Evolutionary conservation across 1,284 basidiomycete species (phyloP).

Genomic region (Rhodofomes roseus): DNA sequence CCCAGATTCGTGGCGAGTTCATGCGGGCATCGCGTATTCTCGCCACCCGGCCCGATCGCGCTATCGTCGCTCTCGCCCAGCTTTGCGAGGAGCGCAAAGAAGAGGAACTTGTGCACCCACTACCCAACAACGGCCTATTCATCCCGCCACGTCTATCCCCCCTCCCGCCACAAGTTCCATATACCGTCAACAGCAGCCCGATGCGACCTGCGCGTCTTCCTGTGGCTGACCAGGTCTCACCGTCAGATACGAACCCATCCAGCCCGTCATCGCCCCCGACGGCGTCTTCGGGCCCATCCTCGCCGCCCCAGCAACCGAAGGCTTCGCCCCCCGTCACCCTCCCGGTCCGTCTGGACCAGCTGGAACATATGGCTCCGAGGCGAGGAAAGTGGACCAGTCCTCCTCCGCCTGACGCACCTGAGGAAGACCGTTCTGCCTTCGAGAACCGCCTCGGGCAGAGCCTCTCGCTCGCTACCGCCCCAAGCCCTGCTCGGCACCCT

Average conservation of each 20-base stretch:
- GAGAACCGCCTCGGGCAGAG: conserved; percentile 62
- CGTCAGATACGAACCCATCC: conserved; percentile 25
- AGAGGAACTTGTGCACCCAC: conserved; percentile 47
- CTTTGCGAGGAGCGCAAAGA: conserved; percentile 78
- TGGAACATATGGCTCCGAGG: conserved; percentile 75
- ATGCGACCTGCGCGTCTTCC: conserved; percentile 45
- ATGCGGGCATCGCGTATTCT: conserved; percentile 93
- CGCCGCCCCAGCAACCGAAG: conserved; percentile 1
- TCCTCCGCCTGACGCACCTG: conserved; percentile 71
- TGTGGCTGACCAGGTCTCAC: conserved; percentile 43
- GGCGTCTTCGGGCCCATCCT: conserved; percentile 23
- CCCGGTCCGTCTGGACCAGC: conserved; percentile 34
- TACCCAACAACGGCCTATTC: conserved; percentile 45
- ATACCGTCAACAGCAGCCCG: conserved; percentile 59
- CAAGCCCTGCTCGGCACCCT: conserved; percentile 49
- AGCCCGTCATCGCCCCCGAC: conserved; percentile 14
- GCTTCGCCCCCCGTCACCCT: conserved; percentile 21
- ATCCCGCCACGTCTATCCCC: conserved; percentile 50
- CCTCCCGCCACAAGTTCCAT: conserved; percentile 64
- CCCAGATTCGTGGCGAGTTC: conserved; percentile 96
- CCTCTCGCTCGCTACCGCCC: conserved; percentile 63
- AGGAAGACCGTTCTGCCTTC: conserved; percentile 60
- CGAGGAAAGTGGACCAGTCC: conserved; percentile 78
- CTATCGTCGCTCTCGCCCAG: conserved; percentile 76
- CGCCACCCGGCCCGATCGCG: conserved; percentile 74